Base-by-base conservation (phyloP, 805 yeast species). In the Metschnikowia matae region DNA sequence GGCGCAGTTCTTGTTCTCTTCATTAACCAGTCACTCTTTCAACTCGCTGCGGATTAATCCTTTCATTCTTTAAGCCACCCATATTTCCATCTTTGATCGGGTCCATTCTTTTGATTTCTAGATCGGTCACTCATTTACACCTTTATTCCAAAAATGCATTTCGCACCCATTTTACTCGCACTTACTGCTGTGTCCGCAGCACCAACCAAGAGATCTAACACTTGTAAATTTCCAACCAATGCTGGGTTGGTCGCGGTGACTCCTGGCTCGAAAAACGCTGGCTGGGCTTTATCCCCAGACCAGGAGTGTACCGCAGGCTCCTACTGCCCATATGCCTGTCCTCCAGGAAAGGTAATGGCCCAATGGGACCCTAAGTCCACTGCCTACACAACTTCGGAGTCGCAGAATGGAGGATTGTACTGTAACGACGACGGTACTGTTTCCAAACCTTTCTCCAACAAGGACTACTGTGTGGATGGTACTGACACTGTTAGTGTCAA, bases 301-400 rank as follows among this genome's bases (percentile, higher is more conserved):
- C 85, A 83, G 60, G 60, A 74, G 35, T 89, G 97, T 68, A 66
- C 82, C 3, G 74, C 85, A 23, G 96, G 94, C n/a, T 69, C 75
- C 31, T 90, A 83, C 79, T 89, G 96, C 68, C 96, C 96, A 31
- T 90, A 85, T 66, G 96, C 96, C 15, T 89, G 97, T 65, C 83
- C 89, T 15, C 87, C 96, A 38, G 97, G 97, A 51, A 81, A 87
- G 66, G 67, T 89, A 49, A 84, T 85, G 85, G 87, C 83, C 31
- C 97, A 89, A 68, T 89, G 96, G 96, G 94, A 90, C 62, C 82
- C 89, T 4, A 54, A 65, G 4, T 85, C 84, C 35, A 87, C 87
- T n/a, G 56, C 82, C 10, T 89, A 89, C 70, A 59, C 84, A 6
- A 86, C 85, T 64, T 95, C 96, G 20, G 77, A 80, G 36, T 87